These are phyloP conservation scores for Apiosordaria backusii DNA, from an alignment of 495 filamentous ascomycete species.

Conservation along the genomic window DNA sequence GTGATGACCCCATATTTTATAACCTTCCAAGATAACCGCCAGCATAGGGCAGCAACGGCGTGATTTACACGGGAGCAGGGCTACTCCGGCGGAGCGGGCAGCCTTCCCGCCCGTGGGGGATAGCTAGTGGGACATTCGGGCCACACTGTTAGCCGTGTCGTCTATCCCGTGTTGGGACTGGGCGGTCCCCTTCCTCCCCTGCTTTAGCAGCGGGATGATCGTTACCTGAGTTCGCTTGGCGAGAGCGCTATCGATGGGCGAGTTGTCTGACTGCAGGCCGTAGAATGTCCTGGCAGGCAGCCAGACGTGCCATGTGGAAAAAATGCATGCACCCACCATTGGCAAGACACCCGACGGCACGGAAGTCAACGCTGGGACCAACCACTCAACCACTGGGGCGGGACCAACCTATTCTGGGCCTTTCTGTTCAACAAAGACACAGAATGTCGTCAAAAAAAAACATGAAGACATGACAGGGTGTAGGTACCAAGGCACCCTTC, in stretches of 20 bases:
- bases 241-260: too few relatives aligned
- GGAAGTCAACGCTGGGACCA: background rate
- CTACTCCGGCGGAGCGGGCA: background rate
- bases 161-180: background rate
- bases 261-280: too few relatives aligned
- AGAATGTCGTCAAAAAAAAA: too few relatives aligned
- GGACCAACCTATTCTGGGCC: background rate
- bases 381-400: background rate
- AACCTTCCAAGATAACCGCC: background rate
- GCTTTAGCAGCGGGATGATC: background rate
- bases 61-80: background rate
- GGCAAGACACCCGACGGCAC: conserved; percentile 2
- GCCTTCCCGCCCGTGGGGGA: background rate
- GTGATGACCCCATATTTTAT: background rate
- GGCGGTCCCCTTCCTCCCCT: background rate
- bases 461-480: too few relatives aligned
- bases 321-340: background rate
- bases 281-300: background rate
- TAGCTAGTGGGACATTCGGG: background rate
- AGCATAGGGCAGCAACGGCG: background rate
- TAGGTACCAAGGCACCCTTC: too few relatives aligned
- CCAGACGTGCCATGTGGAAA: background rate
- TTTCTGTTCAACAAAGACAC: too few relatives aligned
- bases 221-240: too few relatives aligned
- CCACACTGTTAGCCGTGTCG: too few relatives aligned